Evolutionary conservation across 2,329 filamentous ascomycete genomes (phyloP).

Genomic region (Microdochium nivale): DNA sequence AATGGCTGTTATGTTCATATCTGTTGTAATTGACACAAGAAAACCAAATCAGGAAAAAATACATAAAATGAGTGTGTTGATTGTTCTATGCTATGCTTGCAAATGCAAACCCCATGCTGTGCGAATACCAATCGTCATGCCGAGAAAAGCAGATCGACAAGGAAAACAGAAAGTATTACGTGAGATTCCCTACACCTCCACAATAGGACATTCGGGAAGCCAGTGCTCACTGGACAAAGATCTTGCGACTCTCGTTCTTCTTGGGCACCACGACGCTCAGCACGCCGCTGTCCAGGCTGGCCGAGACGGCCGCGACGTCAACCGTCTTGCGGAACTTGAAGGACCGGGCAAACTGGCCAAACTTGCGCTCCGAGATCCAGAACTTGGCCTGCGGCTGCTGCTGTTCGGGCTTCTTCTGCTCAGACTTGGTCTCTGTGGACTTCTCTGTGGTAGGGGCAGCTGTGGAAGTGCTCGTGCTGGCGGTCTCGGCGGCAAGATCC

Average conservation of each 20-base stretch:
- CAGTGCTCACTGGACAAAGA: constrained; percentile 23
- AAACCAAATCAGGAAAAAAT: no score
- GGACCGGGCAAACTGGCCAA: constrained; percentile 59
- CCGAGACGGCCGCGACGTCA: constrained; percentile 52
- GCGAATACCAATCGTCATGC: no score
- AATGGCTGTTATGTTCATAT: no score
- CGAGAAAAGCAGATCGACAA: no score
- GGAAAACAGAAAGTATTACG: no score
- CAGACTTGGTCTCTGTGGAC: constrained; percentile 5
- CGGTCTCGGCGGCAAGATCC: background rate
- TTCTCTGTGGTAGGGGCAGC: constrained; percentile 4
- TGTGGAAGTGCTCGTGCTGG: background rate
- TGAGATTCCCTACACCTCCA: no score
- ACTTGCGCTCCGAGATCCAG: constrained; percentile 61
- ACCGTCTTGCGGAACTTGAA: constrained; percentile 61
- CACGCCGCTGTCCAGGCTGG: constrained; percentile 57
- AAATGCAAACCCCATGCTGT: no score
- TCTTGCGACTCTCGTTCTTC: constrained; percentile 48
- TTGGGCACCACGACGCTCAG: constrained; percentile 58
- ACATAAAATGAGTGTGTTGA: no score
- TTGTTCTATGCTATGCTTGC: no score
- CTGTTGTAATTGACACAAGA: no score
- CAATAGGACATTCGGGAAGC: no score
- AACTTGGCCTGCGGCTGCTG: constrained; percentile 42
- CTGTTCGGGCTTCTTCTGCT: constrained; percentile 1